Percentiles rank a stretch among this genome's conserved stretches.
Evolutionary conservation across 192 early-diverging fungal species (phyloP).

Genomic region (Coemansia pectinata): DNA sequence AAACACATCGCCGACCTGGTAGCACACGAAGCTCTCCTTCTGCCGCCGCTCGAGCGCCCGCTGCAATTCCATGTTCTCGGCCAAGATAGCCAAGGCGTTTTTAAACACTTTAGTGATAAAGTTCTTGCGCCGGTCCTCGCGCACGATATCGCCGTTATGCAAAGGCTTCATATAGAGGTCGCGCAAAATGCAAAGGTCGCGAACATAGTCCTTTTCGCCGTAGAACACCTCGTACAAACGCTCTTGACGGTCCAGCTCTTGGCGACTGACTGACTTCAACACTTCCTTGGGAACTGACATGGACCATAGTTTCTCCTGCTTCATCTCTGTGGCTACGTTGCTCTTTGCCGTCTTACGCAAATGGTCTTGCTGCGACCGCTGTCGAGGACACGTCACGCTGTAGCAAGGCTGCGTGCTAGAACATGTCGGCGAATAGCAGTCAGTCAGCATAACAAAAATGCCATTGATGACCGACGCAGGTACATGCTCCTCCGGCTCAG

Average conservation of each 20-base stretch:
- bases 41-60: constrained; percentile 66
- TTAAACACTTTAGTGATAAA: constrained; percentile 83
- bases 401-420: constrained; percentile 81
- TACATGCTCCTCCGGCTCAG: constrained; percentile 7
- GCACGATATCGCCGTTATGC: constrained; percentile 65
- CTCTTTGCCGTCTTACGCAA: constrained; percentile 52
- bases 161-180: constrained; percentile 73
- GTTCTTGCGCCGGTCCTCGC: constrained; percentile 58
- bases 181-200: constrained; percentile 78
- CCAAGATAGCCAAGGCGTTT: constrained; percentile 68
- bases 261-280: constrained; percentile 64
- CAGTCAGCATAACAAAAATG: constrained; percentile 85
- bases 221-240: constrained; percentile 90
- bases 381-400: constrained; percentile 82
- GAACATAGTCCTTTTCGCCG: constrained; percentile 90
- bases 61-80: constrained; percentile 63
- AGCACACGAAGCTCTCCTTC: constrained; percentile 67
- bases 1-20: constrained; percentile 86
- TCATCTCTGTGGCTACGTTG: constrained; percentile 53
- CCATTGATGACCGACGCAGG: constrained; percentile 59
- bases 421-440: constrained; percentile 95
- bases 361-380: constrained; percentile 55
- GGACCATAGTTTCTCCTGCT: constrained; percentile 81
- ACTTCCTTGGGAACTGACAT: constrained; percentile 77
- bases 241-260: constrained; percentile 90